These are phyloP conservation scores for Dendrostoma leiphaemia DNA, from an alignment of 2,329 filamentous ascomycete species.

Conservation along the genomic window DNA sequence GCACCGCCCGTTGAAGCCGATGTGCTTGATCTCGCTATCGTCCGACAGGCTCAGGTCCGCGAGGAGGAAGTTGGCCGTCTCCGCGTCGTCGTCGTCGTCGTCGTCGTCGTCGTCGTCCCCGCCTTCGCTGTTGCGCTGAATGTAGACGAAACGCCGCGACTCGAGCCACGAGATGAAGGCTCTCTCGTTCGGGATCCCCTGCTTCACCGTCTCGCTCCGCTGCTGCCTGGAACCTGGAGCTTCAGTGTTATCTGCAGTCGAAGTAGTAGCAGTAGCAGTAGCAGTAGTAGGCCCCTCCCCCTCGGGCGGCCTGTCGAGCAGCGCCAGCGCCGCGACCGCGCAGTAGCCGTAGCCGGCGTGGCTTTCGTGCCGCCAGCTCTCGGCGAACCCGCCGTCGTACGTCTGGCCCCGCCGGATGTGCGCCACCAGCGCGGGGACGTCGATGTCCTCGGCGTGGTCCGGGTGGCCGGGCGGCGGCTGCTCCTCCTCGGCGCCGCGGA, in stretches of 20 bases:
- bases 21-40: conserved; percentile 28
- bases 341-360: conserved; percentile 93
- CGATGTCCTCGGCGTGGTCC: conserved; percentile 66
- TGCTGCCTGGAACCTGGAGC: too few species aligned
- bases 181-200: conserved; percentile 38
- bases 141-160: conserved; percentile 57
- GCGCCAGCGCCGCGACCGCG: conserved; percentile 72
- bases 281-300: too few species aligned
- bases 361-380: conserved; percentile 75
- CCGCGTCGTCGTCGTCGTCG: conserved; percentile 30
- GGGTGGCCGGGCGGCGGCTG: conserved; percentile 47
- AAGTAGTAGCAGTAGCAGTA: too few species aligned
- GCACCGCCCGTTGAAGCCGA: conserved; percentile 84
- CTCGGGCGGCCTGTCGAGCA: conserved; percentile 64
- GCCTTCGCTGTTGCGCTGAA: conserved; percentile 41
- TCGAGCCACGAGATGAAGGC: conserved; percentile 52
- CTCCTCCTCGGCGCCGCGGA: too few species aligned
- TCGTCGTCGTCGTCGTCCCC: conserved; percentile 44
- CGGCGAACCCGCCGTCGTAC: conserved; percentile 82
- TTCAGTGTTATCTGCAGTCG: too few species aligned
- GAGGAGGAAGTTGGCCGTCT: conserved; percentile 30
- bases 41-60: conserved; percentile 33
- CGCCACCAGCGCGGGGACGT: conserved; percentile 65
- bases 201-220: conserved; percentile 33
- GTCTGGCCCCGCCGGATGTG: conserved; percentile 67